Percentiles rank a stretch among this genome's conserved stretches.
Evolutionary conservation across 148 eudicot species (phyloP).

Genomic region (Rhododendron griersonianum): DNA sequence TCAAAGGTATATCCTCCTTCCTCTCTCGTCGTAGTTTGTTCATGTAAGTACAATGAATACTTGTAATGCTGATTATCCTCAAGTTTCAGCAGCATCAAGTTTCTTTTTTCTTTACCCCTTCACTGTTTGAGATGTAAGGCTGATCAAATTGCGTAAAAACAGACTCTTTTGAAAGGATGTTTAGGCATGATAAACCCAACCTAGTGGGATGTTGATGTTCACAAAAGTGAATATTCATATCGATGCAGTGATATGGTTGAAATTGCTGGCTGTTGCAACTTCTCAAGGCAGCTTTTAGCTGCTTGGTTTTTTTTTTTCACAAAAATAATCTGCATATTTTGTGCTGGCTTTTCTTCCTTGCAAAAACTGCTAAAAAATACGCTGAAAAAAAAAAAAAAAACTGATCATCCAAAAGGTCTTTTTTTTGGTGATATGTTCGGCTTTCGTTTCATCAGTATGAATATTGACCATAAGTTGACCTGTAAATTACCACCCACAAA

Average conservation of each 20-base stretch:
- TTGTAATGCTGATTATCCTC: not conserved
- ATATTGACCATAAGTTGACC: not conserved
- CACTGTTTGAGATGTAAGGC: not conserved
- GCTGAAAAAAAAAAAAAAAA: not conserved
- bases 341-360: not conserved
- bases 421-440: not conserved
- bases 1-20: conserved; percentile 48
- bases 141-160: not conserved
- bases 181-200: not conserved
- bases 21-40: not conserved
- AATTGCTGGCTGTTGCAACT: not conserved
- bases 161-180: not conserved
- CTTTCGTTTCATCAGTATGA: not conserved
- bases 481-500: not conserved
- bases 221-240: not conserved
- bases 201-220: not conserved
- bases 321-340: not conserved
- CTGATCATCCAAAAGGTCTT: not conserved
- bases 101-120: not conserved
- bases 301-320: not conserved
- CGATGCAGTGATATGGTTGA: not conserved
- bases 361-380: not conserved
- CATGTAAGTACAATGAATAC: not conserved
- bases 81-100: not conserved
- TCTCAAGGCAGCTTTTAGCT: not conserved